phyloP scores from a whole-genome alignment of 306 rosid genomes.

The Datisca glomerata region DNA sequence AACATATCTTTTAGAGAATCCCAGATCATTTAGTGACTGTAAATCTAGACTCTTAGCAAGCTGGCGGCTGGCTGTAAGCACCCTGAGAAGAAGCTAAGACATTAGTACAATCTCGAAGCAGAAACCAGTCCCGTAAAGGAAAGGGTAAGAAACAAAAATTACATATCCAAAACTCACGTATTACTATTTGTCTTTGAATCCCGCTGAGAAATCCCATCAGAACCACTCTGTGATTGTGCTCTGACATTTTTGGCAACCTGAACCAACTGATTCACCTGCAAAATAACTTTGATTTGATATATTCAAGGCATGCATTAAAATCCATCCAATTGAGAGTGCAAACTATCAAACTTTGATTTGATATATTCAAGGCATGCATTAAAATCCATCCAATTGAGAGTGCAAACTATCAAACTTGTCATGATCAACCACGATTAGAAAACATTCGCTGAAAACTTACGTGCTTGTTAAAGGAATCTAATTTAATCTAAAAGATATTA shows the following conservation, averaged over 20 bases:
- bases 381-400: too few species aligned
- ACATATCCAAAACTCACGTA: constrained; percentile 85
- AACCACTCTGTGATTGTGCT: constrained; percentile 73
- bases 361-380: too few species aligned
- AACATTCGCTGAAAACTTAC: not conserved
- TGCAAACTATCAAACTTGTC: not conserved
- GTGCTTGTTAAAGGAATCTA: not conserved
- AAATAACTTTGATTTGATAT: not conserved
- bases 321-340: too few species aligned
- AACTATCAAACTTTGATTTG: constrained; percentile 1
- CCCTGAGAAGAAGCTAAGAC: constrained; percentile 42
- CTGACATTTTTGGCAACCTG: constrained; percentile 18
- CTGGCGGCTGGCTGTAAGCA: constrained; percentile 78
- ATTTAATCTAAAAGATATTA: not conserved
- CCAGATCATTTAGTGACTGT: constrained; percentile 83
- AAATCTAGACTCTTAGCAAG: constrained; percentile 86
- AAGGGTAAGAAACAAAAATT: too few species aligned
- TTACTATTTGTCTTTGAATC: constrained; percentile 79
- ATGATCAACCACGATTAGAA: constrained; percentile 1
- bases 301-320: too few species aligned
- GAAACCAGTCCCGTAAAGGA: too few species aligned
- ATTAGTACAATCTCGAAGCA: not conserved
- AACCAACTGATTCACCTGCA: constrained; percentile 22
- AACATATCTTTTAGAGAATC: constrained; percentile 95
- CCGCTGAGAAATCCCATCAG: constrained; percentile 85